phyloP scores from a whole-genome alignment of 306 rosid species.

The Vigna nakashimae region DNA sequence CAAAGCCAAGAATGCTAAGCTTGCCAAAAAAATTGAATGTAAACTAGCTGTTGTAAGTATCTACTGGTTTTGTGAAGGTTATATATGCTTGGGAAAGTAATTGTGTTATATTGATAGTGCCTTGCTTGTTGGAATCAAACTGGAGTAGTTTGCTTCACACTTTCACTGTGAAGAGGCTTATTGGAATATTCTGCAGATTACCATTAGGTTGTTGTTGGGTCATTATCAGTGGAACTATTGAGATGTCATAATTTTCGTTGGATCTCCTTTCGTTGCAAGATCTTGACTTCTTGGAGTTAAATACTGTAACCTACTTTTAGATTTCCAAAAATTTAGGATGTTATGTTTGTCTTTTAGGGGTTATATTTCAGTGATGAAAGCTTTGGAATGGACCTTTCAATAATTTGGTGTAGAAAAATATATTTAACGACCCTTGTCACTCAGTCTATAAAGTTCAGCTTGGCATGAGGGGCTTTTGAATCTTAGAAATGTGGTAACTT shows the following conservation, averaged over 20 bases:
- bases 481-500: slow-evolving; percentile 14
- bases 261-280: slow-evolving; percentile 1
- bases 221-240: slow-evolving; percentile 20
- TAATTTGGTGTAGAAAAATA: slow-evolving; percentile 19
- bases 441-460: slow-evolving; percentile 9
- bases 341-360: slow-evolving; percentile 1
- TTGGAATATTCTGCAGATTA: slow-evolving; percentile 24
- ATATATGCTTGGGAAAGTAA: slow-evolving; percentile 43
- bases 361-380: background rate
- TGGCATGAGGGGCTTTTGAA: slow-evolving; percentile 15
- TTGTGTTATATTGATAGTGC: slow-evolving; percentile 11
- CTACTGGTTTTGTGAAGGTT: slow-evolving; percentile 35
- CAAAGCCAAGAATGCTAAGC: slow-evolving; percentile 65
- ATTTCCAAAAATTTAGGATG: slow-evolving; percentile 27
- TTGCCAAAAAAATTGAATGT: slow-evolving; percentile 70
- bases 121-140: slow-evolving; percentile 15
- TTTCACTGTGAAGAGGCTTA: background rate
- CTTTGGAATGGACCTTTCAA: slow-evolving; percentile 28
- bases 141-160: slow-evolving; percentile 7
- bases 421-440: background rate
- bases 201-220: slow-evolving; percentile 27
- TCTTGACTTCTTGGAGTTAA: slow-evolving; percentile 9
- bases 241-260: slow-evolving; percentile 27
- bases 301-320: slow-evolving; percentile 8
- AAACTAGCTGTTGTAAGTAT: slow-evolving; percentile 77